Base-by-base conservation (phyloP, 345 rosid genomes). In the Acer saccharum region DNA sequence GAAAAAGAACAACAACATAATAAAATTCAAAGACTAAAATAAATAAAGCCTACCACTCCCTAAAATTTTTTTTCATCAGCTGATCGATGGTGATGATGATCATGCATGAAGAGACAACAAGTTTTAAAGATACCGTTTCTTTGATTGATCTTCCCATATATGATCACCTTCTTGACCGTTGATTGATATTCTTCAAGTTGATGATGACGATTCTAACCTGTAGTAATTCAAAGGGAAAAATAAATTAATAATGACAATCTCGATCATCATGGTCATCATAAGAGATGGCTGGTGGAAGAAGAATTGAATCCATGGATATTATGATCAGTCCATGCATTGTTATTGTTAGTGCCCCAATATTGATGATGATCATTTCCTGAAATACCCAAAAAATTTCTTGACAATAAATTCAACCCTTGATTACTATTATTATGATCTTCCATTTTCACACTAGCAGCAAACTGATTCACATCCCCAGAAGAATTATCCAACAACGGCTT, bases 281-380 rank as follows among this genome's bases (percentile, higher is more conserved):
- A 79, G 13, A 81, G 80, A 85, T 85, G 85, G 81, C 55, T 79
- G 5, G 82, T 81, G 52, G 91, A 84, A 76, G 90, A 83, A 44
- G 83, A 78, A 72, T 81, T 64, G 75, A 83, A 87, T 71, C 87
- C 85, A 23, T 87, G 74, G 66, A 88, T 84, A 78, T 10, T 21
- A 60, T 60, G 64, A 60, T 90, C 87, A 67, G 84, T 86, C 91
- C 91, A 90, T 80, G 90, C 87, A 82, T 73, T 84, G 63, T 41
- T 65, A 82, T 73, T 84, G 69, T 32, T 65, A 3, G 77, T 78
- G 68, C 80, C 25, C 91, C 89, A 89, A 50, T 67, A 79, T 41
- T 81, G 89, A 80, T 81, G 89, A 76, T 88, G 89, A 80, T 88
- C 78, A 79, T 69, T 83, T 5, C 84, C 89, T n/a, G 88, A 71